Conservation (phyloP, 2,329 filamentous ascomycete species). For the Anthostomella pinea region DNA sequence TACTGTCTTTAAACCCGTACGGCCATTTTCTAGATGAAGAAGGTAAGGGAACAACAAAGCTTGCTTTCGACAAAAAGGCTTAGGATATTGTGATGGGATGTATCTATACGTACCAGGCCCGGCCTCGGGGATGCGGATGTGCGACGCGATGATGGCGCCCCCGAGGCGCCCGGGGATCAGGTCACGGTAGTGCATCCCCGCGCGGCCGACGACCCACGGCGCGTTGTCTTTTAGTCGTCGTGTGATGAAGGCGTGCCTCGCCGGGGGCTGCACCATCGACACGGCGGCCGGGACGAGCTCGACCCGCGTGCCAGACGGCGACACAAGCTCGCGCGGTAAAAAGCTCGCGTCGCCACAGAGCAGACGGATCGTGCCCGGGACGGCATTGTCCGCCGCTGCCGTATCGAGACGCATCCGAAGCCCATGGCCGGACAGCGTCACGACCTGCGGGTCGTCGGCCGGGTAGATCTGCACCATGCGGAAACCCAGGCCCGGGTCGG, state of each 20-base stretch:
- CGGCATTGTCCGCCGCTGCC: slow-evolving; percentile 1
- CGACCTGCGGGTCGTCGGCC: slow-evolving; percentile 18
- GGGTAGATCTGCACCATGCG: slow-evolving; percentile 19
- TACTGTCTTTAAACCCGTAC: too few species aligned
- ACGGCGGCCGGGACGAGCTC: slow-evolving; percentile 10
- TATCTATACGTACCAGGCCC: too few species aligned
- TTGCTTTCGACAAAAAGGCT: too few species aligned
- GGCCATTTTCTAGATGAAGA: too few species aligned
- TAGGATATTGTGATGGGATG: too few species aligned
- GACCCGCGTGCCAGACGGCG: slow-evolving; percentile 16
- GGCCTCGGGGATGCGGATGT: slow-evolving; percentile 15
- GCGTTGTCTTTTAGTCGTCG: slow-evolving; percentile 14
- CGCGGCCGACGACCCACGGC: slow-evolving; percentile 17
- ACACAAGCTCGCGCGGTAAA: slow-evolving; percentile 10
- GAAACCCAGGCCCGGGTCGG: slow-evolving; percentile 12
- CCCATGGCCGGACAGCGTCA: slow-evolving; percentile 13
- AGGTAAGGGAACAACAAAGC: too few species aligned
- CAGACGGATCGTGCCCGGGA: slow-evolving; percentile 9
- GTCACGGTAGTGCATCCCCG: slow-evolving; percentile 19
- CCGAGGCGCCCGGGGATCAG: slow-evolving; percentile 17
- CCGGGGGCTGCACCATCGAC: slow-evolving; percentile 11
- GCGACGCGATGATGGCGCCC: slow-evolving; percentile 18
- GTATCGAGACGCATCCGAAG: slow-evolving; percentile 16
- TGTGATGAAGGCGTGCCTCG: slow-evolving; percentile 13
- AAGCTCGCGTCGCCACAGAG: slow-evolving; percentile 10